Conservation (phyloP, 257 asterid genomes). For the Solanum verrucosum region DNA sequence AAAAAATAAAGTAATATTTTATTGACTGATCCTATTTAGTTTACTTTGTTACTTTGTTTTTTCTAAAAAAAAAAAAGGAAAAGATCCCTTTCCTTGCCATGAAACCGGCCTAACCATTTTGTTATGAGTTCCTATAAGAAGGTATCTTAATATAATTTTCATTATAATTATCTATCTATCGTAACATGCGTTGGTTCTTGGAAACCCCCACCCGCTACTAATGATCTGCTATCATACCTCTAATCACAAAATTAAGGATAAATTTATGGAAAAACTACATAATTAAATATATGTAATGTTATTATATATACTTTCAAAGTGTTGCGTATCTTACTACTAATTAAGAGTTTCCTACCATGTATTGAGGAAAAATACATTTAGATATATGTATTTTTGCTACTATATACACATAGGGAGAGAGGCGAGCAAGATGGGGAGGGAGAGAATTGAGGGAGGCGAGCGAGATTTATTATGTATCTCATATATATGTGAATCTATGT, state of each 20-base stretch:
- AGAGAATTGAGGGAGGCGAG: background rate
- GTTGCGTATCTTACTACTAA: background rate
- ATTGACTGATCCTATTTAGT: background rate
- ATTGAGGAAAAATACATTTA: background rate
- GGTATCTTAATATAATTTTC: background rate
- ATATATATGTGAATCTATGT: too few species aligned
- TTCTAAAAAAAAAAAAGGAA: background rate
- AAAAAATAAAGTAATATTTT: background rate
- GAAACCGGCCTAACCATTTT: background rate
- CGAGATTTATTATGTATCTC: too few species aligned
- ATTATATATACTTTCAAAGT: too few species aligned
- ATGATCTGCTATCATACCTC: background rate
- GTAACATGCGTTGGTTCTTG: background rate
- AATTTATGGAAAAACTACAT: too few species aligned
- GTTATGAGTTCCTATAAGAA: background rate
- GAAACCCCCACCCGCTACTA: background rate
- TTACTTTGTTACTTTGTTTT: background rate
- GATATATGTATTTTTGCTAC: too few species aligned
- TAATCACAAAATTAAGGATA: background rate
- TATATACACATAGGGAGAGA: background rate
- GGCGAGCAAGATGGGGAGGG: background rate
- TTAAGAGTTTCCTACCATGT: accelerated
- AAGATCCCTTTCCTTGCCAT: background rate
- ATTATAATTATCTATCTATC: too few species aligned
- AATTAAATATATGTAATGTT: too few species aligned